These are phyloP conservation scores for Geum urbanum DNA, from an alignment of 306 rosid species.

Conservation along the genomic window DNA sequence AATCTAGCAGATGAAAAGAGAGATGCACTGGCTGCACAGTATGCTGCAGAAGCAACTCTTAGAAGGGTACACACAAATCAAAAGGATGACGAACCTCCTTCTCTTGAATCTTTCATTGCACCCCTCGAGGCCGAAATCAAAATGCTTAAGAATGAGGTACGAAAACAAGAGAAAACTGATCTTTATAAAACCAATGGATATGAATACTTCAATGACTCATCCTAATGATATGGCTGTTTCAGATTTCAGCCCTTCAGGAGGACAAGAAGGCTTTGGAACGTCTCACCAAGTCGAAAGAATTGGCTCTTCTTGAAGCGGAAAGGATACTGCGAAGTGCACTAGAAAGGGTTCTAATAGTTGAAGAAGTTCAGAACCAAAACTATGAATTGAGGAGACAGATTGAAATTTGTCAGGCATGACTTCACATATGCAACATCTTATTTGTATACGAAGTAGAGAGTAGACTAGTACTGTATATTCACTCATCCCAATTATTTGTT, in stretches of 20 bases:
- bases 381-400: conserved; percentile 92
- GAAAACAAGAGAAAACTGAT: background rate
- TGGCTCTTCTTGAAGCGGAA: conserved; percentile 87
- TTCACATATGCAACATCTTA: conserved; percentile 15
- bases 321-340: conserved; percentile 75
- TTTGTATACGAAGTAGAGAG: conserved; percentile 6
- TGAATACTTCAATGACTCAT: background rate
- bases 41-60: conserved; percentile 86
- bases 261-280: conserved; percentile 86
- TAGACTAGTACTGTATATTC: too few species aligned
- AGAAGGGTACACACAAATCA: conserved; percentile 62
- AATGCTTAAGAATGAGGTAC: conserved; percentile 77
- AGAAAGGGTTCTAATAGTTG: conserved; percentile 92
- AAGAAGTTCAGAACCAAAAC: conserved; percentile 94
- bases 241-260: conserved; percentile 72
- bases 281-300: conserved; percentile 75
- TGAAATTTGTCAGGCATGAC: conserved; percentile 84
- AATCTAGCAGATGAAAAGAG: conserved; percentile 63
- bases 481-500: conserved; percentile 13
- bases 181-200: background rate
- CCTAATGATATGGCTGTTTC: conserved; percentile 6
- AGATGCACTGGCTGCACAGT: conserved; percentile 83
- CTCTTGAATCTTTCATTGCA: conserved; percentile 62
- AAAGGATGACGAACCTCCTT: conserved; percentile 60
- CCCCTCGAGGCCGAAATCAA: conserved; percentile 94